These are phyloP conservation scores for Coniella lustricola DNA, from an alignment of 2,329 filamentous ascomycete genomes.

Conservation along the genomic window DNA sequence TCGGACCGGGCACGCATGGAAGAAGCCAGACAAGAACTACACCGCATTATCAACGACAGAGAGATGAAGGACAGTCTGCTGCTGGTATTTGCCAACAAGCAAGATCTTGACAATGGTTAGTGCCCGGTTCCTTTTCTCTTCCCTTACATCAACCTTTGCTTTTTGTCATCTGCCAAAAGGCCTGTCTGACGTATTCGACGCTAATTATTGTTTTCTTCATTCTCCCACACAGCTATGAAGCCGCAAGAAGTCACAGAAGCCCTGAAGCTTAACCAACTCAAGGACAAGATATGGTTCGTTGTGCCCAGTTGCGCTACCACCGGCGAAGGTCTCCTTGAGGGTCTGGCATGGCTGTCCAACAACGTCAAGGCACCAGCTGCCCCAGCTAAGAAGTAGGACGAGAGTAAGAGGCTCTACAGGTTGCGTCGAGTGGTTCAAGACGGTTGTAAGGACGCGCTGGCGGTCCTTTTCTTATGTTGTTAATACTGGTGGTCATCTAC, in stretches of 20 bases:
- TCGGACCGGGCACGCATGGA: constrained; percentile 87
- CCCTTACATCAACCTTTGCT: no score
- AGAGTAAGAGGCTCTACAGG: not conserved
- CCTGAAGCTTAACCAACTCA: constrained; percentile 68
- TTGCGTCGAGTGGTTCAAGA: not conserved
- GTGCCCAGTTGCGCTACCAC: constrained; percentile 77
- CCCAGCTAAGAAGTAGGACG: constrained; percentile 46
- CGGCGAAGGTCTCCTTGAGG: constrained; percentile 74
- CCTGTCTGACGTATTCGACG: no score
- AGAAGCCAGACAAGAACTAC: constrained; percentile 86
- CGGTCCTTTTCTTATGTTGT: not conserved
- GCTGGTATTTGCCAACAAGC: constrained; percentile 97
- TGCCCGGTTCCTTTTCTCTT: constrained; percentile 14
- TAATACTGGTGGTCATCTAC: not conserved
- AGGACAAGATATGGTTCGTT: constrained; percentile 80
- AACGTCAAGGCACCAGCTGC: constrained; percentile 64
- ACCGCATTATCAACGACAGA: constrained; percentile 95
- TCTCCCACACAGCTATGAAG: constrained; percentile 70
- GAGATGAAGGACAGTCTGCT: constrained; percentile 96
- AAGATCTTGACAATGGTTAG: constrained; percentile 79
- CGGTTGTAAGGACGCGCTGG: not conserved
- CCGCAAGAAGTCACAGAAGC: constrained; percentile 73
- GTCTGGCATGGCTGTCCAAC: constrained; percentile 75
- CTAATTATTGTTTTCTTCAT: constrained; percentile 4
- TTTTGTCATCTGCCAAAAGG: not conserved